Conservation (phyloP, 2,329 filamentous ascomycete genomes). For the Calonectria hongkongensis region DNA sequence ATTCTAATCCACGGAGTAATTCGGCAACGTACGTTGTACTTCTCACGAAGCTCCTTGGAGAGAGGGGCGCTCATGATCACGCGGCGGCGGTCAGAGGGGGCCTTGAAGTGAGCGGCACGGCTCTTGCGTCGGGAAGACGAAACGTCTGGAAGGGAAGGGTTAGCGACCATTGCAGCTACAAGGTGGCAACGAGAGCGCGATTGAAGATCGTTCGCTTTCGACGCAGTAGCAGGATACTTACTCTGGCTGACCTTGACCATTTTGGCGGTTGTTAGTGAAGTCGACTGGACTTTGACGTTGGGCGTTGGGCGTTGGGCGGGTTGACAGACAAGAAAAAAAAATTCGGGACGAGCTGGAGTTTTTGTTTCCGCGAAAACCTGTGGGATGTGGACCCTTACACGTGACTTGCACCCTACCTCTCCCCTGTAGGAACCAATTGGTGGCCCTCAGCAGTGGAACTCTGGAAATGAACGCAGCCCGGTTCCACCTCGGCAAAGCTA, state of each 20-base stretch:
- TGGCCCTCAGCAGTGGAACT: not conserved
- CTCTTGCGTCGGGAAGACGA: constrained; percentile 95
- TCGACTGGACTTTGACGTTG: constrained; percentile 53
- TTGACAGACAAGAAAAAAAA: constrained; percentile 48
- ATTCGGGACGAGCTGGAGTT: constrained; percentile 36
- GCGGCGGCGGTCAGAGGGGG: constrained; percentile 94
- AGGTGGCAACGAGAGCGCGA: constrained; percentile 22
- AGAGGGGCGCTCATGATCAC: constrained; percentile 97
- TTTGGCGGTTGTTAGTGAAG: constrained; percentile 64
- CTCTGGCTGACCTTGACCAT: constrained; percentile 83
- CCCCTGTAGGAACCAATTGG: not conserved
- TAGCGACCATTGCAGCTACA: constrained; percentile 29
- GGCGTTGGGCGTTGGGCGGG: constrained; percentile 59
- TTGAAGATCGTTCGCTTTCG: not conserved
- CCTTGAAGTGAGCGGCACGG: constrained; percentile 98
- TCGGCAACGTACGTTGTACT: constrained; percentile 90
- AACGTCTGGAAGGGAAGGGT: constrained; percentile 67
- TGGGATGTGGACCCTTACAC: constrained; percentile 52
- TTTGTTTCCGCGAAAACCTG: constrained; percentile 54
- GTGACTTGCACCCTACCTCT: constrained; percentile 53
- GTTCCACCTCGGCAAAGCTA: constrained; percentile 19
- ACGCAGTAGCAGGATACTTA: constrained; percentile 59
- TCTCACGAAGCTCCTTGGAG: constrained; percentile 97
- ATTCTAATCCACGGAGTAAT: not conserved
- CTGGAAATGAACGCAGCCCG: constrained; percentile 8